These are phyloP conservation scores for Metschnikowia baotianmanensis DNA, from an alignment of 805 yeast species.

Conservation along the genomic window DNA sequence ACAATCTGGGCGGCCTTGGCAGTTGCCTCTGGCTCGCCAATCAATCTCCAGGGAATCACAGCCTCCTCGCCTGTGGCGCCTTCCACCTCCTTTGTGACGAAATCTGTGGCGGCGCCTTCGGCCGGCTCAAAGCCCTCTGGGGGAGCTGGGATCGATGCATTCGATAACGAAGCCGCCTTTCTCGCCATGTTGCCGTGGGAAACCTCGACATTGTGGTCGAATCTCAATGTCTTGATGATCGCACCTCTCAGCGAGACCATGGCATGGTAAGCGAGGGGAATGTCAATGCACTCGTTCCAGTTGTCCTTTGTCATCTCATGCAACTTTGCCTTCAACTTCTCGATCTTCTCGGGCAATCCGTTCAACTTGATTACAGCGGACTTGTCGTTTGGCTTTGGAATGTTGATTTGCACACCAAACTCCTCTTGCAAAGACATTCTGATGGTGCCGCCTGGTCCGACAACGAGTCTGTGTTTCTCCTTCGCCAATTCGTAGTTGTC, in stretches of 20 bases:
- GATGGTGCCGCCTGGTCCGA: conserved; percentile 78
- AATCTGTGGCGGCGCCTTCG: conserved; percentile 38
- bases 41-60: conserved; percentile 65
- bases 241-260: conserved; percentile 68
- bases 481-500: conserved; percentile 60
- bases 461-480: conserved; percentile 68
- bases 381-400: conserved; percentile 60
- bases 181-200: conserved; percentile 52
- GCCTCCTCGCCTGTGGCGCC: conserved; percentile 25
- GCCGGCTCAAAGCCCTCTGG: conserved; percentile 46
- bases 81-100: conserved; percentile 36
- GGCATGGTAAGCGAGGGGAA: conserved; percentile 58
- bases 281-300: conserved; percentile 50
- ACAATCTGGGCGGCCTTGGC: conserved; percentile 53
- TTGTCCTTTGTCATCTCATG: conserved; percentile 59
- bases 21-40: conserved; percentile 50
- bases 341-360: conserved; percentile 69
- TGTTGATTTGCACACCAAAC: conserved; percentile 56
- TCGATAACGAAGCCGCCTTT: conserved; percentile 51
- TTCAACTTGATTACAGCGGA: conserved; percentile 52
- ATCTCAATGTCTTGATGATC: conserved; percentile 51
- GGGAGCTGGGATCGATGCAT: conserved; percentile 42
- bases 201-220: conserved; percentile 54
- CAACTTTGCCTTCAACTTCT: conserved; percentile 60
- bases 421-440: conserved; percentile 73